phyloP scores from a whole-genome alignment of 2,329 filamentous ascomycete species.

The Nemania diffusa region DNA sequence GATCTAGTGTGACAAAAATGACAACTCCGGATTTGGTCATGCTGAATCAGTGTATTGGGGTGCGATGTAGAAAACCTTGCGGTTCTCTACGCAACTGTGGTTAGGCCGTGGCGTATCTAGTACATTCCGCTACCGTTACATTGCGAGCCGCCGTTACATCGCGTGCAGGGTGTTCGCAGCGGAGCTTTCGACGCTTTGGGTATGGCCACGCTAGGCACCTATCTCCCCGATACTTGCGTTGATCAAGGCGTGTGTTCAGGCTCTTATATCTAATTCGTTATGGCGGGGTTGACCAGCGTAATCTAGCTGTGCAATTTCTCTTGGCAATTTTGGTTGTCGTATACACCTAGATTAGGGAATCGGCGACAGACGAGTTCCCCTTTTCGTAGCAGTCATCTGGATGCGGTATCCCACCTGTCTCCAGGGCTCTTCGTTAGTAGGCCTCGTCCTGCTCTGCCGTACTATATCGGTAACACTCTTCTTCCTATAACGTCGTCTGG shows the following conservation, averaged over 20 bases:
- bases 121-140: conserved; percentile 31
- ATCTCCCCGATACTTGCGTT: conserved; percentile 22
- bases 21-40: conserved; percentile 19
- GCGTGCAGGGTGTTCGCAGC: conserved; percentile 32
- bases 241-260: conserved; percentile 24
- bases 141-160: conserved; percentile 36
- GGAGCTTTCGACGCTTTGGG: conserved; percentile 32
- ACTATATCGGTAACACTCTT: background rate
- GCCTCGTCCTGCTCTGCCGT: background rate
- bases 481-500: background rate
- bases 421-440: background rate
- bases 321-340: conserved; percentile 22
- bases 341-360: background rate
- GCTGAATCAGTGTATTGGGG: conserved; percentile 17
- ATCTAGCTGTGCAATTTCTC: conserved; percentile 21
- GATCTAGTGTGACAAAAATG: conserved; percentile 26
- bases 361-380: conserved; percentile 3
- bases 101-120: conserved; percentile 25
- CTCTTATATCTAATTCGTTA: conserved; percentile 25
- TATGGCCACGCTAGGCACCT: conserved; percentile 13
- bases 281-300: conserved; percentile 15
- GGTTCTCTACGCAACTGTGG: conserved; percentile 9
- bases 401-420: background rate
- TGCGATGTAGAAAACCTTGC: conserved; percentile 1
- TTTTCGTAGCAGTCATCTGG: conserved; percentile 14